phyloP scores from a whole-genome alignment of 2,329 filamentous ascomycete genomes.

The Trichoderma pleuroti region DNA sequence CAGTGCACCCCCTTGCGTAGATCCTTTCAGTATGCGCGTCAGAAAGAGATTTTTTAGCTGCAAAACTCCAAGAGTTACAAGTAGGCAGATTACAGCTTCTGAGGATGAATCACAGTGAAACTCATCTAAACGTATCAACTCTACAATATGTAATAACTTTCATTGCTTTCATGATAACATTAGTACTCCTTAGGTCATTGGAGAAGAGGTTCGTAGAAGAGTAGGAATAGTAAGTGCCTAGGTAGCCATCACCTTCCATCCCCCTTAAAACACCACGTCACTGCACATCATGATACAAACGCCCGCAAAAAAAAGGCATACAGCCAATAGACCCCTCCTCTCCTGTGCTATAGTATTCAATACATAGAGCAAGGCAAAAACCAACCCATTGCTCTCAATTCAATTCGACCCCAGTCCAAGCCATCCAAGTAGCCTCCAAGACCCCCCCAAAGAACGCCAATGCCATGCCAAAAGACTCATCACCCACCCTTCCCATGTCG shows the following conservation, averaged over 20 bases:
- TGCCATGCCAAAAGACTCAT: slow-evolving; percentile 21
- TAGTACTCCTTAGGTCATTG: background rate
- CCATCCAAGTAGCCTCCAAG: background rate
- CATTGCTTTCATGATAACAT: background rate
- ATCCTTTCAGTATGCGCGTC: background rate
- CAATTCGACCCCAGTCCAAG: background rate
- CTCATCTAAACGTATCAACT: background rate
- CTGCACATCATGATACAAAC: background rate
- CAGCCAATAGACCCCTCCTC: background rate
- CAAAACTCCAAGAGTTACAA: background rate
- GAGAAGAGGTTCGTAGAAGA: background rate
- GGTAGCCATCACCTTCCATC: background rate
- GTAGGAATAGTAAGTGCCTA: background rate
- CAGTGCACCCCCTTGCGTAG: background rate
- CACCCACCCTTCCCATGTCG: background rate
- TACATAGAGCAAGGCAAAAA: slow-evolving; percentile 10
- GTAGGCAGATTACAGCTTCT: background rate
- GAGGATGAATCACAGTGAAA: background rate
- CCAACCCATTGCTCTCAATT: background rate
- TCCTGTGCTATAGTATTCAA: slow-evolving; percentile 15
- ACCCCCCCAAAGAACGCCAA: slow-evolving; percentile 20
- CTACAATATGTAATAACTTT: background rate
- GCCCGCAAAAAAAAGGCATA: slow-evolving; percentile 8
- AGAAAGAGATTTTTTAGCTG: background rate
- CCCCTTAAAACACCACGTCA: background rate